Evolutionary conservation across 1,284 basidiomycete genomes (phyloP).

Genomic region (Pisolithus thermaeus): DNA sequence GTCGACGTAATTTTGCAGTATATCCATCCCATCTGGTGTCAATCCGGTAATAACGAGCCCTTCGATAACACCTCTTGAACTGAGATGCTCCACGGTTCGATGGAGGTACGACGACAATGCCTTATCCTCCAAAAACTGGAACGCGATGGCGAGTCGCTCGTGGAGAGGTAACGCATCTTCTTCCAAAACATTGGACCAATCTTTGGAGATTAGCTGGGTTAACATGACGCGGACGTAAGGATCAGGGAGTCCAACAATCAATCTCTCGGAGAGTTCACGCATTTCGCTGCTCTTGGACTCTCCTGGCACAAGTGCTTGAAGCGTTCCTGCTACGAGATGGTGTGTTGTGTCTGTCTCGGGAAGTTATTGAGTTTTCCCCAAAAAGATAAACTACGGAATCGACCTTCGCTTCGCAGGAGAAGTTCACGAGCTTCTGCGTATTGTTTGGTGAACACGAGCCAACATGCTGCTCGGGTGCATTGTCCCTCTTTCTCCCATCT

Average conservation of each 20-base stretch:
- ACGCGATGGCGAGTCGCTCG: conserved; percentile 82
- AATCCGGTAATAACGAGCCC: conserved; percentile 79
- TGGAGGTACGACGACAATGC: conserved; percentile 58
- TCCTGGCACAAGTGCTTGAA: conserved; percentile 56
- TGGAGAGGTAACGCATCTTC: conserved; percentile 78
- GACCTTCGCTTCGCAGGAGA: conserved; percentile 80
- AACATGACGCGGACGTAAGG: conserved; percentile 84
- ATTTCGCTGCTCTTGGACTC: conserved; percentile 44
- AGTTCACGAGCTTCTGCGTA: conserved; percentile 69
- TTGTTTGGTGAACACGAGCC: conserved; percentile 82
- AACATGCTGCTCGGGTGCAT: conserved; percentile 79
- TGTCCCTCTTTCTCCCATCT: conserved; percentile 75
- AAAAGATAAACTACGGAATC: neutral
- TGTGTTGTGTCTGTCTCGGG: conserved; percentile 56
- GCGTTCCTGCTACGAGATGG: conserved; percentile 75
- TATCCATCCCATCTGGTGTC: conserved; percentile 60
- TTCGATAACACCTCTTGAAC: conserved; percentile 63
- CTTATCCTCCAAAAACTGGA: conserved; percentile 81
- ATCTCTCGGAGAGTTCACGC: conserved; percentile 58
- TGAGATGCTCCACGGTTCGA: conserved; percentile 42
- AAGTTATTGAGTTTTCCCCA: conserved; percentile 4
- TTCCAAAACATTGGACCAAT: conserved; percentile 81
- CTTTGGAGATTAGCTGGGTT: conserved; percentile 69
- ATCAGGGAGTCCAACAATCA: conserved; percentile 71
- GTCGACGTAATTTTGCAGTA: conserved; percentile 78